Percentiles rank a stretch among this genome's conserved stretches.
phyloP scores from a whole-genome alignment of 2,329 filamentous ascomycete genomes.

The Fusarium tuaranense region DNA sequence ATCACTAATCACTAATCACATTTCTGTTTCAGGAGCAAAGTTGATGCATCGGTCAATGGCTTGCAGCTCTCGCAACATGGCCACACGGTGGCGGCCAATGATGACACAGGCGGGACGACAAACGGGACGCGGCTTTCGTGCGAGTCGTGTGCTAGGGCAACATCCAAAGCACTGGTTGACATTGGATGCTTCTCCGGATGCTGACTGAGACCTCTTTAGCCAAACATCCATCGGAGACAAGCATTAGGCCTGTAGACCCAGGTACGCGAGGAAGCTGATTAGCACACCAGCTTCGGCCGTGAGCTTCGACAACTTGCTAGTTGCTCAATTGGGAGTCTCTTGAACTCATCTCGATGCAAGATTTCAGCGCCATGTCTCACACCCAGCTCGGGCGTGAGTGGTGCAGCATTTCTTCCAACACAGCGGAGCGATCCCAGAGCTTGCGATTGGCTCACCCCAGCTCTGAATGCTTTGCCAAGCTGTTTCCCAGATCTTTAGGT shows the following conservation, averaged over 20 bases:
- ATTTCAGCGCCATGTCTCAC: slow-evolving; percentile 4
- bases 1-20: slow-evolving; percentile 17
- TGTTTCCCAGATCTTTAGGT: not conserved
- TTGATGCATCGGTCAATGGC: slow-evolving; percentile 7
- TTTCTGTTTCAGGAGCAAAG: not conserved
- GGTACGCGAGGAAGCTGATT: not conserved
- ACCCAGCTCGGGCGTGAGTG: not conserved
- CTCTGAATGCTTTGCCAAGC: slow-evolving; percentile 3
- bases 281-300: slow-evolving; percentile 10
- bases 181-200: not conserved
- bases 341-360: slow-evolving; percentile 18
- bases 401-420: not conserved
- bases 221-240: not conserved
- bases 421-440: not conserved
- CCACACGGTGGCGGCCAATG: not conserved
- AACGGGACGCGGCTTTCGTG: not conserved
- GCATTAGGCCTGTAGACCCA: slow-evolving; percentile 5
- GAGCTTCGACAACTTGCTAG: not conserved
- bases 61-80: not conserved
- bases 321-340: not conserved
- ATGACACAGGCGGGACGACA: not conserved
- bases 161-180: not conserved
- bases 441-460: not conserved
- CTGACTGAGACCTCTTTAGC: not conserved
- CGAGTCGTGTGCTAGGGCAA: not conserved